These are phyloP conservation scores for Porpolomopsis calyptriformis DNA, from an alignment of 768 basidiomycete species.

Conservation along the genomic window DNA sequence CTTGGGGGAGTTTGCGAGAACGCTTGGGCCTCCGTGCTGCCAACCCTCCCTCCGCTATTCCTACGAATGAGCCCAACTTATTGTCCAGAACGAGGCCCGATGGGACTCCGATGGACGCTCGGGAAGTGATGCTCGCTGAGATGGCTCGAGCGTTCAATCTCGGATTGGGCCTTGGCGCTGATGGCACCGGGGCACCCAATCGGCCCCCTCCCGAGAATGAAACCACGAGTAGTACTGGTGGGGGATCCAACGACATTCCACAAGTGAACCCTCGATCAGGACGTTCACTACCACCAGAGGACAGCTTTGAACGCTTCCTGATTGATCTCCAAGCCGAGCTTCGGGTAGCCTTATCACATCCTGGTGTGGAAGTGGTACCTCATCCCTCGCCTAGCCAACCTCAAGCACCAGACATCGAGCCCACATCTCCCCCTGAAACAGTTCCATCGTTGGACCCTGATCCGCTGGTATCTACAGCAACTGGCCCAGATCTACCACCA, in stretches of 20 bases:
- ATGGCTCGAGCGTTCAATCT: slow-evolving; percentile 75
- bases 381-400: neutral
- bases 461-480: neutral
- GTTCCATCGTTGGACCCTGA: neutral
- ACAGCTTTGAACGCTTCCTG: slow-evolving; percentile 74
- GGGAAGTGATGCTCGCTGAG: slow-evolving; percentile 67
- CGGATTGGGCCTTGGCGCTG: slow-evolving; percentile 40
- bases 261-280: neutral
- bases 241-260: neutral
- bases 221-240: neutral
- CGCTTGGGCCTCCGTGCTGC: slow-evolving; percentile 44
- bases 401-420: neutral
- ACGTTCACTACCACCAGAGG: slow-evolving; percentile 32
- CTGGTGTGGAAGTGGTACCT: neutral
- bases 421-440: neutral
- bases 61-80: neutral
- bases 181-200: slow-evolving; percentile 5
- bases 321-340: slow-evolving; percentile 69
- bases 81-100: slow-evolving; percentile 1
- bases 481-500: neutral
- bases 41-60: slow-evolving; percentile 12
- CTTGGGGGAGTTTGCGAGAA: slow-evolving; percentile 61
- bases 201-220: slow-evolving; percentile 9
- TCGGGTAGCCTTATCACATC: slow-evolving; percentile 45
- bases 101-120: slow-evolving; percentile 33